Evolutionary conservation across 441 rosid species (phyloP).

Genomic region (Populus tomentosa): DNA sequence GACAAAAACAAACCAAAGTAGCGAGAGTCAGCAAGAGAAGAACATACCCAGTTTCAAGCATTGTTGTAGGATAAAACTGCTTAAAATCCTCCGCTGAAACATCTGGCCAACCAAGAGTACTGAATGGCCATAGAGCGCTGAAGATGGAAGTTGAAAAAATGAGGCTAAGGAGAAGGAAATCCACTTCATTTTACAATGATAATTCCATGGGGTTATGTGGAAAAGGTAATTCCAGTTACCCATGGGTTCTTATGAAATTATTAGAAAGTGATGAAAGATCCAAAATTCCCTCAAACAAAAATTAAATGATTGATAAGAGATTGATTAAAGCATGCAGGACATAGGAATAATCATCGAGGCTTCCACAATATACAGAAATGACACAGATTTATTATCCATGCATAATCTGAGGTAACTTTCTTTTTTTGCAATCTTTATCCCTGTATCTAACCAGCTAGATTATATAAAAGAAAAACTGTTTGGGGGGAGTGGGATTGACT

Average conservation of each 20-base stretch:
- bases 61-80: conserved; percentile 83
- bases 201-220: neutral
- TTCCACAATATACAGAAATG: neutral
- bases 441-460: neutral
- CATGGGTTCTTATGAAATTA: neutral
- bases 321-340: too few species aligned
- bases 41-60: conserved; percentile 93
- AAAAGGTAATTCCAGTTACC: neutral
- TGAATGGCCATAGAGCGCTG: conserved; percentile 97
- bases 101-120: conserved; percentile 99
- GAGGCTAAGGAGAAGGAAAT: neutral
- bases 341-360: neutral
- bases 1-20: conserved; percentile 1
- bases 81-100: conserved; percentile 65
- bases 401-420: neutral
- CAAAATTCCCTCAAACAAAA: neutral
- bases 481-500: neutral
- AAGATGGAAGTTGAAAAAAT: conserved; percentile 18
- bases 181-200: neutral
- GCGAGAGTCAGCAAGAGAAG: conserved; percentile 14
- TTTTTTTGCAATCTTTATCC: neutral
- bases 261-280: neutral
- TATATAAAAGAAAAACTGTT: neutral
- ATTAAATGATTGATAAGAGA: neutral
- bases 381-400: neutral